phyloP scores from a whole-genome alignment of 2,329 filamentous ascomycete species.

The Ophiostoma montium region DNA sequence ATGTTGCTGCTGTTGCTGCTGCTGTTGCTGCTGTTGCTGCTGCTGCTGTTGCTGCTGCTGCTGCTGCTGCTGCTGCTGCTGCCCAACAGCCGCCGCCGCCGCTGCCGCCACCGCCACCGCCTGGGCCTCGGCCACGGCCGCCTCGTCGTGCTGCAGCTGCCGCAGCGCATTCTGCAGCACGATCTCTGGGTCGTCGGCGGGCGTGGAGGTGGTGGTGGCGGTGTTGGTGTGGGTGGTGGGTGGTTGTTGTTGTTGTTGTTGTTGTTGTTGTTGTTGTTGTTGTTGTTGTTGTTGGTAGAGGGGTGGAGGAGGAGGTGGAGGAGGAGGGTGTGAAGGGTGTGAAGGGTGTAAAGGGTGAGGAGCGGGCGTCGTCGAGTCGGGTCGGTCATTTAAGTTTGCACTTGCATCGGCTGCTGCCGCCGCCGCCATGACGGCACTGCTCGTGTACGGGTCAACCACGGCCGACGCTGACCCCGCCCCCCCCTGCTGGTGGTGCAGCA shows the following conservation, averaged over 20 bases:
- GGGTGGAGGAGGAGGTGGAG: too few relatives aligned
- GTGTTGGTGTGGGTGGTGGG: conserved; percentile 13
- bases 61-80: background rate
- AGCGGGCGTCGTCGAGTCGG: too few relatives aligned
- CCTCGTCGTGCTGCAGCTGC: conserved; percentile 43
- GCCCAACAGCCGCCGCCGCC: conserved; percentile 14
- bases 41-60: conserved; percentile 43
- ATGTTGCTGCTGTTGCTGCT: conserved; percentile 4
- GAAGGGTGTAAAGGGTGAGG: too few relatives aligned
- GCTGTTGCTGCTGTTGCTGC: conserved; percentile 33
- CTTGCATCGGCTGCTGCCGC: too few relatives aligned
- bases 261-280: too few relatives aligned
- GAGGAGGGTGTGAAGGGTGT: too few relatives aligned
- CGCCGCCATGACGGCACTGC: too few relatives aligned
- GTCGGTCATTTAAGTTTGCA: too few relatives aligned
- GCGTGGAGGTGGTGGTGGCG: background rate
- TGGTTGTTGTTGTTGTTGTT: background rate
- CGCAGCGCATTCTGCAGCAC: conserved; percentile 45
- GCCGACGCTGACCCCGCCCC: too few relatives aligned
- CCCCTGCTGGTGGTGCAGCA: conserved; percentile 16
- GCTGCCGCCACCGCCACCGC: conserved; percentile 34
- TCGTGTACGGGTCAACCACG: too few relatives aligned
- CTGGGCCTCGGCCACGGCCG: conserved; percentile 39
- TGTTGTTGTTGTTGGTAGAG: too few relatives aligned
- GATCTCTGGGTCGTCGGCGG: conserved; percentile 40